A percentile compares a stretch with the other conserved stretches of the same genome.
Conservation (phyloP, 495 filamentous ascomycete genomes). For the Durotheca rogersii region DNA sequence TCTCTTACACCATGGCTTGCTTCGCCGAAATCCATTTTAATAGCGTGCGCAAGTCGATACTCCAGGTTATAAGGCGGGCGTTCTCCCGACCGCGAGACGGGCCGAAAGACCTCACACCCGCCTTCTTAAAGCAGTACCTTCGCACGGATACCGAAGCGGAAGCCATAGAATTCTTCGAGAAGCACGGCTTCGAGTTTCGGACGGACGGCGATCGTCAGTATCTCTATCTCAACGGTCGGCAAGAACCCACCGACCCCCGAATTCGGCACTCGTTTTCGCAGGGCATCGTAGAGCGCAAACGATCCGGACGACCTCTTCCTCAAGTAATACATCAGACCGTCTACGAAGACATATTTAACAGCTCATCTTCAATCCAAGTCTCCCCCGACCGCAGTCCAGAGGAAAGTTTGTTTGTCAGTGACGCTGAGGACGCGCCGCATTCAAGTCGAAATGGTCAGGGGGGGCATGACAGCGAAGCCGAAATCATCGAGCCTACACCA, state of each 20-base stretch:
- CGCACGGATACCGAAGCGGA: slow-evolving; percentile 74
- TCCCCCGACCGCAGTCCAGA: slow-evolving; percentile 7
- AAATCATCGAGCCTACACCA: background rate
- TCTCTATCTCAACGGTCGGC: slow-evolving; percentile 42
- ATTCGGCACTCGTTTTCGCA: slow-evolving; percentile 47
- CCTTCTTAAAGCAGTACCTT: slow-evolving; percentile 63
- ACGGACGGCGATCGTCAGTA: slow-evolving; percentile 49
- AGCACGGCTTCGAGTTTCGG: slow-evolving; percentile 64
- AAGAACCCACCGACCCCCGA: slow-evolving; percentile 38
- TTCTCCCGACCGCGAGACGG: slow-evolving; percentile 63
- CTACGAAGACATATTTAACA: slow-evolving; percentile 33
- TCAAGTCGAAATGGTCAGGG: background rate
- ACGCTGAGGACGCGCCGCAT: slow-evolving; percentile 7
- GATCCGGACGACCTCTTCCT: slow-evolving; percentile 41
- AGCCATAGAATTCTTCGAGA: slow-evolving; percentile 66
- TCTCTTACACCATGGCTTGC: slow-evolving; percentile 91
- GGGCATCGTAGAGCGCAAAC: slow-evolving; percentile 51
- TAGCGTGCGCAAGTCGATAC: slow-evolving; percentile 70
- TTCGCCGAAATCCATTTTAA: slow-evolving; percentile 91
- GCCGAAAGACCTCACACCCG: slow-evolving; percentile 72
- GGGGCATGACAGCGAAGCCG: background rate
- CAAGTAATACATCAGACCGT: slow-evolving; percentile 49
- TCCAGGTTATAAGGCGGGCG: slow-evolving; percentile 65
- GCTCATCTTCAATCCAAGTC: background rate
- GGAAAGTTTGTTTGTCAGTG: slow-evolving; percentile 39